phyloP scores from a whole-genome alignment of 2,329 filamentous ascomycete genomes.

The Ustulina deusta region DNA sequence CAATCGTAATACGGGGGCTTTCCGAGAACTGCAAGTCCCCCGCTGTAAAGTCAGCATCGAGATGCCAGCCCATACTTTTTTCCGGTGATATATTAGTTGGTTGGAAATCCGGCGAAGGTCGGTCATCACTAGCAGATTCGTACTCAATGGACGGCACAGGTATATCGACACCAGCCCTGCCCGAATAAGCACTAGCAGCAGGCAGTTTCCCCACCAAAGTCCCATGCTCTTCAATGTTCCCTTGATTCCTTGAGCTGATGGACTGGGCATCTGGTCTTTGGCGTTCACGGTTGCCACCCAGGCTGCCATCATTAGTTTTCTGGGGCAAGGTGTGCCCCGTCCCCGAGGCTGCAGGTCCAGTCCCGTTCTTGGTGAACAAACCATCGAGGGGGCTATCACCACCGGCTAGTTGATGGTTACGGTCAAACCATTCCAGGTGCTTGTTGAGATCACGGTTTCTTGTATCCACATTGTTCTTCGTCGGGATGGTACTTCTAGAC shows the following conservation, averaged over 20 bases:
- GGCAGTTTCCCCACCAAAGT: conserved; percentile 8
- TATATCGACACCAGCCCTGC: conserved; percentile 27
- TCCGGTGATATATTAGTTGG: conserved; percentile 56
- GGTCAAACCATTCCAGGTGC: conserved; percentile 50
- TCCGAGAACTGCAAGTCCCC: conserved; percentile 67
- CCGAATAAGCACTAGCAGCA: neutral
- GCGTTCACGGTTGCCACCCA: conserved; percentile 46
- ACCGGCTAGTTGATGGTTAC: conserved; percentile 46
- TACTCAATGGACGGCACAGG: conserved; percentile 48
- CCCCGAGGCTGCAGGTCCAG: conserved; percentile 54
- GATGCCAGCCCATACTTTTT: conserved; percentile 67
- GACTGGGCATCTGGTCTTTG: conserved; percentile 39
- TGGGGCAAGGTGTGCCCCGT: conserved; percentile 50
- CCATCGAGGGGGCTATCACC: conserved; percentile 47
- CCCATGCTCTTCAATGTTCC: conserved; percentile 17
- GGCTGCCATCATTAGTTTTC: conserved; percentile 53
- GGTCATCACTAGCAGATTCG: conserved; percentile 41
- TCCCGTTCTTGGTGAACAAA: conserved; percentile 53
- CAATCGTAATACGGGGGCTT: conserved; percentile 64
- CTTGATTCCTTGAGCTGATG: conserved; percentile 37
- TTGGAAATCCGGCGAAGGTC: conserved; percentile 42
- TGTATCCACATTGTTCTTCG: conserved; percentile 44
- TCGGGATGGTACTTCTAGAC: conserved; percentile 35
- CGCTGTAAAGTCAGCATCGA: conserved; percentile 69
- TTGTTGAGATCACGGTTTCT: conserved; percentile 49